Evolutionary conservation across 2,329 filamentous ascomycete species (phyloP), one percentile per base, ranked within the genome.

Genomic region (Ceratocystis ficicola): DNA sequence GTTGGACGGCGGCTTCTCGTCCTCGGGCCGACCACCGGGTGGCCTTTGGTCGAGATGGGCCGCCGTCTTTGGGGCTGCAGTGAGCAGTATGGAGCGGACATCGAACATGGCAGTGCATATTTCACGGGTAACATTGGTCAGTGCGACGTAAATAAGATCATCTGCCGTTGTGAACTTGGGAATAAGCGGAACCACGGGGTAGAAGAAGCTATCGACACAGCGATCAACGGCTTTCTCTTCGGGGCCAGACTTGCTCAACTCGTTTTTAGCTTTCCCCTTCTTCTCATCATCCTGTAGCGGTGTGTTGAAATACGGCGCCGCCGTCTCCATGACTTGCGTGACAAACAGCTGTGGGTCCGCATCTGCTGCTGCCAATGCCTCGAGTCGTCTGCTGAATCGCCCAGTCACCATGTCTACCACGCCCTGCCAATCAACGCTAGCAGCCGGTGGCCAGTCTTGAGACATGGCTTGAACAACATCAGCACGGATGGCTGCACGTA

Each of bases 371-470:
- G 71, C 72, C 70, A 83, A 74, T 4, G 76, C 71, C 2, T 70
- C 69, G 32, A 91, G 74, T 28, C 83, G 77, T 41, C 80, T 75
- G 3, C 80, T 79, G 70, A 87, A 90, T 1, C 87, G 80, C 3
- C 77, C 72, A 3, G 89, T 77, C 3, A 91, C 76, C 77, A 87
- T 79, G 70, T 92, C 88, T 0, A 80, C 78, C 0, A 87, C 76
- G 0, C 75, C 79, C 71, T 90, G 88, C 88, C 88, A 91, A 70
- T 89, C 76, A 30, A 82, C 71, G 15, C 63, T 44, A 15, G 20
- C 61, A 17, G n/a, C 12, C 17, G 63, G 30, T 8, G 46, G 55
- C 17, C 32, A 60, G 41, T 60, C 28, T 8, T 22, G 30, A 20
- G 70, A 68, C 28, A 68, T 70, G 59, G 83, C 73, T 0, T 71